Percentiles rank a stretch among this genome's conserved stretches.
Evolutionary conservation across 371 early-diverging fungal species (phyloP).

Genomic region (Mortierella sp.): DNA sequence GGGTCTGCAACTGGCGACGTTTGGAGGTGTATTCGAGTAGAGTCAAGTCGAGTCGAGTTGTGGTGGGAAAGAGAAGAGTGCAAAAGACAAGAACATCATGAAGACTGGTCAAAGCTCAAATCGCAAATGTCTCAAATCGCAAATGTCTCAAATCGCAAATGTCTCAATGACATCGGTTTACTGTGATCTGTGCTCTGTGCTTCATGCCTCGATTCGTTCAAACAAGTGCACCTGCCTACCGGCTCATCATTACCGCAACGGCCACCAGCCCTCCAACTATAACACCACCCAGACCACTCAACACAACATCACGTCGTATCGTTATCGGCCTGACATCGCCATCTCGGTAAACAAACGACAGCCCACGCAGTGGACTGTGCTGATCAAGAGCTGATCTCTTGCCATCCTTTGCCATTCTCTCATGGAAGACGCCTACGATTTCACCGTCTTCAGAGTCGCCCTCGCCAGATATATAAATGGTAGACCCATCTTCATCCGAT

Average conservation of each 20-base stretch:
- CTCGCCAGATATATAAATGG: conserved; percentile 9
- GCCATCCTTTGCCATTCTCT: conserved; percentile 5
- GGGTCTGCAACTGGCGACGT: not conserved
- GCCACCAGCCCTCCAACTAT: conserved; percentile 44
- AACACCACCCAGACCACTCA: conserved; percentile 44
- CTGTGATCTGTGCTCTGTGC: no score
- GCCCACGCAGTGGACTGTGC: conserved; percentile 14
- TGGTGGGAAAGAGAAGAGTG: not conserved
- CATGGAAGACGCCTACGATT: conserved; percentile 21
- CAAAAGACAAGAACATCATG: no score
- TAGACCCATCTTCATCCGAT: conserved; percentile 31
- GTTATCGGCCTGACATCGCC: conserved; percentile 25
- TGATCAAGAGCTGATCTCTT: not conserved
- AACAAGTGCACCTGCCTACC: conserved; percentile 15
- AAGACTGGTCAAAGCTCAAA: no score
- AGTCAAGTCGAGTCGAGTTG: not conserved
- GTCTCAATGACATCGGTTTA: no score
- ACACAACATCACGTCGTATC: conserved; percentile 32
- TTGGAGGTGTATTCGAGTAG: not conserved
- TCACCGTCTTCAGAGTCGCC: not conserved
- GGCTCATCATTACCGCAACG: conserved; percentile 36
- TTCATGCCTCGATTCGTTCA: no score
- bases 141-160: no score
- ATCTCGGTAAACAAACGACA: conserved; percentile 22
- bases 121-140: no score